Base-by-base conservation (phyloP, 108 stramenopile genomes). In the Nitzschia sp. region DNA sequence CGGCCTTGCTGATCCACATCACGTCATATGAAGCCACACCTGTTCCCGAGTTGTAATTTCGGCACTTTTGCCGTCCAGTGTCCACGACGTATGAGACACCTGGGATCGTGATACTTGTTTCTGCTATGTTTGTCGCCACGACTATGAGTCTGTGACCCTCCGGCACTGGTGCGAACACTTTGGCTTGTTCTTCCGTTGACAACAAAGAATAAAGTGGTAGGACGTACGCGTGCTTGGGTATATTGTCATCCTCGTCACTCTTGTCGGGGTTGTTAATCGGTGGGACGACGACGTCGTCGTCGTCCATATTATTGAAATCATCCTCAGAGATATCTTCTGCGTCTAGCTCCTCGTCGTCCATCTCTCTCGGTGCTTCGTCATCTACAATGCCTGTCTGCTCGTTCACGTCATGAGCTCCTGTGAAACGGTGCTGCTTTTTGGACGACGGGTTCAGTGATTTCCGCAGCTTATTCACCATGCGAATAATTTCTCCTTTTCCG, bases 51-150 rank as follows among this genome's bases (percentile, higher is more conserved):
- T 90, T 80, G 57, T 88, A 89, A 53, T 93, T 94, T 23, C 93
- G 77, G 67, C 91, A 92, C 80, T 99, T 99, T 65, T 90, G 85
- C 35, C 98, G 73, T 6, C 99, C 99, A 38, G 87, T 89, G 72
- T 99, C 99, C n/a, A 99, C 98, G 16, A 99, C 99, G 63, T 99
- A 98, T 19, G 83, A 79, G 56, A 91, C 85, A 34, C 87, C 87
- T 30, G 88, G 87, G 53, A 81, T 84, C 29, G 95, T 96, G 30
- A 97, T 72, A 56, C 79, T 83, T 0, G 98, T 99, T 83, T 99
- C 99, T 1, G 98, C 97, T 35, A 99, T 95, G 78, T 99, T 98
- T 13, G 99, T 99, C 17, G 99, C 92, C 22, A 97, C 74, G 1
- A 99, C 97, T 58, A 99, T 92, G 46, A 93, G 76, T 16, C 99